phyloP scores from a whole-genome alignment of 495 filamentous ascomycete genomes.

The Podospora tetraspora region DNA sequence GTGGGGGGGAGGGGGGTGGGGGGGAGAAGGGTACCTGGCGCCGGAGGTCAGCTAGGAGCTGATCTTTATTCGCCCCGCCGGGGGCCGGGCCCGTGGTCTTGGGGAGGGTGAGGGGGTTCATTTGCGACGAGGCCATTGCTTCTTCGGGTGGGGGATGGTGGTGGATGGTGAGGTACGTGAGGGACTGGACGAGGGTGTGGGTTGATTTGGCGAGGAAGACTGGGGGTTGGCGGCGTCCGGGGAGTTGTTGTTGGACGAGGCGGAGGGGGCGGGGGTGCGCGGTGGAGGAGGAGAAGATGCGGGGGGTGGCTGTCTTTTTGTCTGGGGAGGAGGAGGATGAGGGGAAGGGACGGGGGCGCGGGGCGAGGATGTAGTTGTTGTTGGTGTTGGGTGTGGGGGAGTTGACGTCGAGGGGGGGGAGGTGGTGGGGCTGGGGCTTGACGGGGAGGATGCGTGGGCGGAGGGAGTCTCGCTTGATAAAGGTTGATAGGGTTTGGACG shows the following conservation, averaged over 20 bases:
- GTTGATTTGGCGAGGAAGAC: conserved; percentile 25
- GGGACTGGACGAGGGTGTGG: conserved; percentile 25
- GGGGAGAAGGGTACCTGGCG: conserved; percentile 22
- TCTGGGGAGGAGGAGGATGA: not conserved
- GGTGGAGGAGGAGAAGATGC: conserved; percentile 20
- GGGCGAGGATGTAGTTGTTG: not conserved
- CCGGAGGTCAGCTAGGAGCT: conserved; percentile 23
- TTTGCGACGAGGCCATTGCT: conserved; percentile 16
- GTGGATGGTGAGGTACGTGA: conserved; percentile 44
- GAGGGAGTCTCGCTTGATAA: not conserved
- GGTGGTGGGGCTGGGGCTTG: not conserved
- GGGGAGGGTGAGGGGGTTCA: conserved; percentile 24
- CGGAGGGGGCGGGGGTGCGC: conserved; percentile 24
- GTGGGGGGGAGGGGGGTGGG: not conserved
- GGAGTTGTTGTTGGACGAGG: conserved; percentile 20
- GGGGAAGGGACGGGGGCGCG: not conserved
- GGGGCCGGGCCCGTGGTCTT: conserved; percentile 11
- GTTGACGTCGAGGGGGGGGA: not conserved
- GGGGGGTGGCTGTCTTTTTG: conserved; percentile 3
- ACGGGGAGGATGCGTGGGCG: conserved; percentile 14
- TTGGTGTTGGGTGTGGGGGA: not conserved
- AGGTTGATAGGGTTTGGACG: not conserved
- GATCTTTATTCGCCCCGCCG: conserved; percentile 17
- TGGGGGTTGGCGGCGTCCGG: conserved; percentile 17
- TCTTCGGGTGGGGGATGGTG: conserved; percentile 26